Base-by-base conservation (phyloP, 352 stramenopile species). In the Phytophthora cryptogea region DNA sequence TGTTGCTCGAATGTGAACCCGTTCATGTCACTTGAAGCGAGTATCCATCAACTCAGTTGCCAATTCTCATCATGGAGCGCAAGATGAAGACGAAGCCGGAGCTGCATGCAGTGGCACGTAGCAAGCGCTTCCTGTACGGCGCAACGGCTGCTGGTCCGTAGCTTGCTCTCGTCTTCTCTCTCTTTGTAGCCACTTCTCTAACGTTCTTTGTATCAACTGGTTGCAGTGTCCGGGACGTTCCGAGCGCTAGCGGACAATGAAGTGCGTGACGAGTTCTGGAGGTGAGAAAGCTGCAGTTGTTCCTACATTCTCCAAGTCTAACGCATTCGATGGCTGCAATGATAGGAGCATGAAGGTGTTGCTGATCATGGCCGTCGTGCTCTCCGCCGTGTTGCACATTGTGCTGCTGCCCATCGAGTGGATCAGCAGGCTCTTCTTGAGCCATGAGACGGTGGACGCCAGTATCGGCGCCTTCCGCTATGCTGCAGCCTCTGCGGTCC, bases 401-500 rank as follows among this genome's bases (percentile, higher is more conserved):
- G 32, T 88, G 17, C 48, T 90, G 26, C 58, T 83, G 53, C 81
- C 81, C n/a, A 44, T 88, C 41, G 81, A 90, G 52, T 81, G 76
- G 81, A 72, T 86, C 54, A 61, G 70, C 40, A 66, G 60, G 60
- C 53, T 80, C 27, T 69, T 86, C 23, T 36, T 85, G 4, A 43
- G 53, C 8, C 62, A 50, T 2, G 58, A 74, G 31, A 81, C 69
- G 36, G 70, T 88, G 63, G 74, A 86, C 46, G 41, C 59, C 48
- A 80, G 55, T 14, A 54, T 90, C 11, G 68, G 74, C 52, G 72
- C 78, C 6, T 83, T 86, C 53, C 81, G 81, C 43, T 76, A 83
- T 45, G 62, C 74, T 0, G 68, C 70, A 23, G 68, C 60, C 47
- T 82, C 78, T 11, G 83, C 69, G 7, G 70, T 88, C 23, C 81